Evolutionary conservation across 2,329 filamentous ascomycete species (phyloP).

Genomic region (Lasiodiplodia gonubiensis): DNA sequence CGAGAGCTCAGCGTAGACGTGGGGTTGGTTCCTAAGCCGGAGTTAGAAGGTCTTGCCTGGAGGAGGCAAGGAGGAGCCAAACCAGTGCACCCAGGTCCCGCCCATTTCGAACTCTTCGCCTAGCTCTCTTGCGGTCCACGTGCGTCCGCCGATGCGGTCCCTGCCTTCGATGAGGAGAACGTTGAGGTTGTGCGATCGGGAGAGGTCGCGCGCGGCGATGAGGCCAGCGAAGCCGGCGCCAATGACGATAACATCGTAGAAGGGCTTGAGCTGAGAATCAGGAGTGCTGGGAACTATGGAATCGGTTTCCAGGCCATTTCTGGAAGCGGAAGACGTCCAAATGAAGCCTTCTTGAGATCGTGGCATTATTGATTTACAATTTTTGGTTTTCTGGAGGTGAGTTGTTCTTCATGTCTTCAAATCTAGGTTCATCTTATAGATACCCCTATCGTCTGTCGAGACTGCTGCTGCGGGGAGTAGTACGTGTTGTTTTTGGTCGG

Average conservation of each 20-base stretch:
- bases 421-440: not conserved
- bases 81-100: constrained; percentile 57
- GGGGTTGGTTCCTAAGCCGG: constrained; percentile 30
- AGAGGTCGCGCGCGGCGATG: constrained; percentile 41
- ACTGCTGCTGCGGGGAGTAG: not conserved
- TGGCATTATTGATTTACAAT: not conserved
- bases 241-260: constrained; percentile 47
- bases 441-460: not conserved
- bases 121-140: constrained; percentile 53
- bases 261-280: not conserved
- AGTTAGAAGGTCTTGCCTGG: not conserved
- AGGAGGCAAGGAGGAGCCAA: not conserved
- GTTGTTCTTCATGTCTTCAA: too few relatives aligned
- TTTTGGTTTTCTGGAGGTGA: not conserved
- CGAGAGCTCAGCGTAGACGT: constrained; percentile 39
- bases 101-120: constrained; percentile 57
- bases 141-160: constrained; percentile 57
- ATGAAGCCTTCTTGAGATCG: constrained; percentile 14
- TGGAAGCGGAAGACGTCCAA: not conserved
- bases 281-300: not conserved
- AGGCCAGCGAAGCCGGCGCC: constrained; percentile 49
- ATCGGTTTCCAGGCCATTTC: not conserved
- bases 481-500: not conserved
- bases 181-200: constrained; percentile 39
- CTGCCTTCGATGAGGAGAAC: constrained; percentile 56